Conservation (phyloP, 176 grass and related monocot species). For the Triticum aestivum region IWGSC_CS_RefSeq_v2.1 NC_057800.1:655760925-655761424, state of each 20-base stretch:
- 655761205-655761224: neutral
- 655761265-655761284: slow-evolving; percentile 34
- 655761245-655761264: neutral
- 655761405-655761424: too few relatives aligned
- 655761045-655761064: neutral
- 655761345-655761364: neutral
- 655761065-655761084: neutral
- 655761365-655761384: neutral
- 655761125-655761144: neutral
- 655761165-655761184: neutral
- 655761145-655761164: neutral
- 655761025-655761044: neutral
- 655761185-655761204: slow-evolving; percentile 18
- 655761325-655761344: neutral
- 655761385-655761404: neutral
- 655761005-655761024: neutral
- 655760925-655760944: neutral
- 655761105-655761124: neutral
- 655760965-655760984: neutral
- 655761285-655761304: neutral
- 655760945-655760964: neutral
- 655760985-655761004: neutral
- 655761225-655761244: neutral
- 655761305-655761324: neutral
- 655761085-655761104: neutral